Base-by-base conservation (phyloP, 805 yeast species). In the Candida wancherniae region DNA sequence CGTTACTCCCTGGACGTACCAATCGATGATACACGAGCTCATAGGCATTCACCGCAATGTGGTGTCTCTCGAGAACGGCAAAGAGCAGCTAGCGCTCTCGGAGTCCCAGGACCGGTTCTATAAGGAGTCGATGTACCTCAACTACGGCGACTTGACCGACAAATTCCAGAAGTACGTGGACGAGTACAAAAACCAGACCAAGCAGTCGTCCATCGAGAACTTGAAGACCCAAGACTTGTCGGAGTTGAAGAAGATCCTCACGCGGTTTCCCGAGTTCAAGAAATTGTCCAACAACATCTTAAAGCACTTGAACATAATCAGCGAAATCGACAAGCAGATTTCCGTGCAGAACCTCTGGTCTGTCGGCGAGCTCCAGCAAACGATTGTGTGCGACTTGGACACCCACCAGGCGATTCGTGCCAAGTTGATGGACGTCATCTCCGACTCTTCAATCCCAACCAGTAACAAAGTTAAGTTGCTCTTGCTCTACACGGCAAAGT, bases 1-100 rank as follows among this genome's bases (percentile, higher is more conserved):
- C 18, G 61, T 92, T 28, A 75, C 81, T 22, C 98, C 97, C 2
- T 92, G 99, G 99, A 88, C 98, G 1, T 92, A 86, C 58, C 97
- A 90, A 53, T 84, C 96, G 2, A 90, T 92, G 97, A 85, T 92
- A 11, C 95, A 90, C 54, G 97, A 94, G 53, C 70, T 87, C 14
- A 63, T 92, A 18, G 95, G 90, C 2, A 84, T 92, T 36, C 62
- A 68, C 19, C 81, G 86, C 50, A 90, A 92, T 46, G 73, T 88
- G 2, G 94, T 86, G 4, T 81, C 77, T 44, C 55, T 88, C 20
- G 63, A 79, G 0, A 48, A 57, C 1, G 73, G 81, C 2, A 76
- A 71, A 16, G 67, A 59, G 34, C 61, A 52, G 38, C 44, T 42
- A 60, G 77, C 37, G 57, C 77, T 39, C 73, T 17, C 70, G 75